Evolutionary conservation across 495 filamentous ascomycete genomes (phyloP), one percentile per base, ranked within the genome.

Genomic region (Podospora bellae-mahoneyi): DNA sequence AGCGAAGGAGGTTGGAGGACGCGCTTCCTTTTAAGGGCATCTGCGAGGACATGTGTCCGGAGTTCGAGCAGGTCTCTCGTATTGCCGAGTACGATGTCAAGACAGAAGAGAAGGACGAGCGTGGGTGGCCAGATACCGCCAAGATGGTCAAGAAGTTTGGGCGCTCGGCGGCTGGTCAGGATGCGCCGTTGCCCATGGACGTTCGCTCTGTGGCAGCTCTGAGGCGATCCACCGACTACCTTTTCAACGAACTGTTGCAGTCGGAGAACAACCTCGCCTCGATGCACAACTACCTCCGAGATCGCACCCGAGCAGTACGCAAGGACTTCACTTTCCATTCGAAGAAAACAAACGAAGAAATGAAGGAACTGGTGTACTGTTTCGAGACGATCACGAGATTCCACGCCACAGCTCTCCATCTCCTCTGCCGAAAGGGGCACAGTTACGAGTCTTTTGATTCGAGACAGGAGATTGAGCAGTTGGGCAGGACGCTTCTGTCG

Each of bases 281-380:
- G 3, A 86, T 91, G 54, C 93, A 97, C 75, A 89, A 90, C 72
- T 98, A 95, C 69, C 85, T 98, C 19, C 97, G 96, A 92, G 94
- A 98, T 77, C 87, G 96, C 23, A 97, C 94, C 23, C 83, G 96
- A 66, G 92, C 91, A 6, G 90, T 99, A 66, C 88, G 96, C 32
- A 94, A 95, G 69, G 96, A 99, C 75, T 96, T 97, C 71, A 94
- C 93, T 1, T 92, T 97, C 63, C 93, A 97, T 72, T 82, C 93
- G 39, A 88, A 88, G 44, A 80, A 85, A 74, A 81, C 78, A 5
- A 64, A 74, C 0, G 86, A 88, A 7, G 84, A 89, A 60, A 83
- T 87, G 53, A 83, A 89, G 68, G 85, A 93, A n/a, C 82, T 85
- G 39, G 87, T 97, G 1, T 88, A 90, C 53, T 96, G 92, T 73